These are phyloP conservation scores for Athelia sp. DNA, from an alignment of 1,284 basidiomycete genomes.

Conservation along the genomic window DNA sequence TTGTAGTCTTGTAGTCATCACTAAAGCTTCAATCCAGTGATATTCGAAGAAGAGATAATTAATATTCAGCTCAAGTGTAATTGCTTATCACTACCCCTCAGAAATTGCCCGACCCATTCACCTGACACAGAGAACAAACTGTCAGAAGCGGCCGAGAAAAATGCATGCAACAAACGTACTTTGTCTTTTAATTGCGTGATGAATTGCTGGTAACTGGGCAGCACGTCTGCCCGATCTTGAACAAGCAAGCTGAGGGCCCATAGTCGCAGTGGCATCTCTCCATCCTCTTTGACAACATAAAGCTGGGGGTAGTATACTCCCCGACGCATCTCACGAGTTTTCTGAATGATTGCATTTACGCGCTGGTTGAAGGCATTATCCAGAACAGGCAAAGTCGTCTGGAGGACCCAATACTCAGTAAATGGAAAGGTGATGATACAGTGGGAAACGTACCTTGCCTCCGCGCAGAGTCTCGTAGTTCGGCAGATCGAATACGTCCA, in stretches of 20 bases:
- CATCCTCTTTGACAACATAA: conserved; percentile 98
- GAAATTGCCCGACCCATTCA: not conserved
- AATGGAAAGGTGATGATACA: not conserved
- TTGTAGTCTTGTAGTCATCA: too few species aligned
- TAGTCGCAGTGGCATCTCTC: conserved; percentile 87
- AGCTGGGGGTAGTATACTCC: conserved; percentile 92
- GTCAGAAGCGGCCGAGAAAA: not conserved
- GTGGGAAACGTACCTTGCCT: conserved; percentile 70
- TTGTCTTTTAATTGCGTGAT: conserved; percentile 75
- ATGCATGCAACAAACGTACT: conserved; percentile 33
- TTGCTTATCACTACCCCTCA: too few species aligned
- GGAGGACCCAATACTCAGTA: conserved; percentile 1
- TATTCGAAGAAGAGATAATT: too few species aligned
- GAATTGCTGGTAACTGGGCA: conserved; percentile 96
- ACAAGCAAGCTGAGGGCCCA: conserved; percentile 95
- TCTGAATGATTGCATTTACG: conserved; percentile 89
- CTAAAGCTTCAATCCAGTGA: too few species aligned
- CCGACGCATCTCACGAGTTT: conserved; percentile 85
- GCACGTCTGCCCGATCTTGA: conserved; percentile 92
- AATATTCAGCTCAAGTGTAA: too few species aligned
- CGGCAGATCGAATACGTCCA: conserved; percentile 92
- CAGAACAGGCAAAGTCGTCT: conserved; percentile 83
- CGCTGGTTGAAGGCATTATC: conserved; percentile 94
- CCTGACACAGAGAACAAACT: not conserved
- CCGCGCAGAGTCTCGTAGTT: conserved; percentile 86